Conservation (phyloP, 805 yeast species). For the Starmerella apis region DNA sequence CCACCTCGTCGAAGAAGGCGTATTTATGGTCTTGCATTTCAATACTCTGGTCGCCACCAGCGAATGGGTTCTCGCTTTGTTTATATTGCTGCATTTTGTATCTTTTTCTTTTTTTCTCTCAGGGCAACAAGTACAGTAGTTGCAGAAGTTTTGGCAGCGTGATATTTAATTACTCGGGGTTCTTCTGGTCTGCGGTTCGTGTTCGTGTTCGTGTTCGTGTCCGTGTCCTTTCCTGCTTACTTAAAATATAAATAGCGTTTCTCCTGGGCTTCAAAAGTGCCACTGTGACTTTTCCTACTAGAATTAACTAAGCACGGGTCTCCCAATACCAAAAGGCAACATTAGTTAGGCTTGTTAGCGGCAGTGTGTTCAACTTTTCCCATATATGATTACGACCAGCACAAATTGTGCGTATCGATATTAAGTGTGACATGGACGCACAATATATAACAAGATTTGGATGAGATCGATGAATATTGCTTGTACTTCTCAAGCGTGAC, state of each 20-base stretch:
- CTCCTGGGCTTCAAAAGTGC: background rate
- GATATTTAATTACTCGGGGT: background rate
- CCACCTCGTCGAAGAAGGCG: constrained; percentile 58
- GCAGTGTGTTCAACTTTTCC: background rate
- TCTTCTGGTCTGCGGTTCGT: background rate
- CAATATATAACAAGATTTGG: constrained; percentile 2
- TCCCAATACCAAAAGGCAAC: no score
- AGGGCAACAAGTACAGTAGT: no score
- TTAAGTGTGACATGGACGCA: background rate
- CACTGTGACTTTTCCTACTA: background rate
- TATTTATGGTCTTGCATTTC: constrained; percentile 31
- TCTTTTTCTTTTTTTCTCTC: background rate
- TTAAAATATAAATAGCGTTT: background rate
- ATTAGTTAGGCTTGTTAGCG: no score
- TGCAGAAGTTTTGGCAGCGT: background rate
- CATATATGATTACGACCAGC: background rate
- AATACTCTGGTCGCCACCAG: constrained; percentile 17
- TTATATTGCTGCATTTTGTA: constrained; percentile 12
- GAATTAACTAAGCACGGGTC: no score
- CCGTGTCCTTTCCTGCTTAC: no score
- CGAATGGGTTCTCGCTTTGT: constrained; percentile 17
- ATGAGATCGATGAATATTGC: background rate
- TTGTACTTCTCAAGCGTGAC: background rate
- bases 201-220: constrained; percentile 1
- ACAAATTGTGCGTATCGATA: background rate